Conservation (phyloP, 2,329 filamentous ascomycete genomes). For the Arthrobotrys musiformis region DNA sequence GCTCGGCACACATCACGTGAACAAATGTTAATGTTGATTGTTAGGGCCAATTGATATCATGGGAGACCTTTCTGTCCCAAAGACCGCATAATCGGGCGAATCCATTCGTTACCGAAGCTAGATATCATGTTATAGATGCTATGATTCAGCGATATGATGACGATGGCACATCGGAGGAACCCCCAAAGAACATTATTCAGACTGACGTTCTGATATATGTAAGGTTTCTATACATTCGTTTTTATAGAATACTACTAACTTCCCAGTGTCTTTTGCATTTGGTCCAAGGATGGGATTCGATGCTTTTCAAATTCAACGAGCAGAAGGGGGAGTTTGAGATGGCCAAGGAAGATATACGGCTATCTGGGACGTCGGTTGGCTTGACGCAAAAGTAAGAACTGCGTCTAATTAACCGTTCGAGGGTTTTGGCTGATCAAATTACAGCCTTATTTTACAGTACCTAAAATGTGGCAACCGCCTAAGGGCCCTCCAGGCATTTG, state of each 20-base stretch:
- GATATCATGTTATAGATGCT: conserved; percentile 74
- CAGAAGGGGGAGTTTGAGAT: conserved; percentile 68
- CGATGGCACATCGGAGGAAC: conserved; percentile 42
- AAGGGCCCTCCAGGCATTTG: conserved; percentile 31
- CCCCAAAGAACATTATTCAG: conserved; percentile 41
- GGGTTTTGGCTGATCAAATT: conserved; percentile 62
- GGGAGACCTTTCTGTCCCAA: conserved; percentile 73
- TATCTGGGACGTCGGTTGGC: conserved; percentile 67
- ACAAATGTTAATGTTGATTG: not conserved
- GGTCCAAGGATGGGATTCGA: conserved; percentile 76
- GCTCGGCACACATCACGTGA: not conserved
- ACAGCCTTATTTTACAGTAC: conserved; percentile 63
- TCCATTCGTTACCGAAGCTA: conserved; percentile 75
- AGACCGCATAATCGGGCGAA: conserved; percentile 64
- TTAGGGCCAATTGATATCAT: conserved; percentile 69
- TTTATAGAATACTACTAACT: conserved; percentile 14
- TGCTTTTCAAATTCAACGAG: conserved; percentile 74
- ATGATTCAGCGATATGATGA: conserved; percentile 64
- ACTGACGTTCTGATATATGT: conserved; percentile 38
- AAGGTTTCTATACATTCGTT: not conserved
- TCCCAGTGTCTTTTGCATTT: conserved; percentile 72
- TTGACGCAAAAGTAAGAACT: conserved; percentile 60
- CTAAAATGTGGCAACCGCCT: conserved; percentile 62
- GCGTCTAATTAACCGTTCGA: not conserved
- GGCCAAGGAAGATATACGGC: conserved; percentile 64